phyloP scores from a whole-genome alignment of 305 asterid genomes.

The Coffea humblotiana region DNA sequence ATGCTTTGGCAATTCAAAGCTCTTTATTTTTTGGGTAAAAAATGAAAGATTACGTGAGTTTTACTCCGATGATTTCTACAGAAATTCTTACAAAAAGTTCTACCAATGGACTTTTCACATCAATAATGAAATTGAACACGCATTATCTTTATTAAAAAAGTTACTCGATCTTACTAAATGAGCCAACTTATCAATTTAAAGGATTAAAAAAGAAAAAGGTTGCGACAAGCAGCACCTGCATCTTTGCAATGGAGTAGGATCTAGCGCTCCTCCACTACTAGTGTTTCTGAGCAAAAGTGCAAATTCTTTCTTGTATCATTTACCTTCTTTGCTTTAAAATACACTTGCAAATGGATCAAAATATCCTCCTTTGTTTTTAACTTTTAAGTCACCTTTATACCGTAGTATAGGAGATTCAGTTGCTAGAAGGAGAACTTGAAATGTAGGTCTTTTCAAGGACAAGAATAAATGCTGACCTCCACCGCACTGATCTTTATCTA shows the following conservation, averaged over 20 bases:
- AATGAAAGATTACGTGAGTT: background rate
- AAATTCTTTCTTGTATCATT: background rate
- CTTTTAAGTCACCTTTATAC: background rate
- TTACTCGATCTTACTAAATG: too few relatives aligned
- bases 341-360: background rate
- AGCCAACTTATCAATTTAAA: too few relatives aligned
- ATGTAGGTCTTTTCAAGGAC: background rate
- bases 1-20: background rate
- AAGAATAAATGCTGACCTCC: background rate
- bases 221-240: background rate
- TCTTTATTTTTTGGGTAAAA: background rate
- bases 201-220: background rate
- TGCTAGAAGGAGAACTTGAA: background rate
- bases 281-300: background rate
- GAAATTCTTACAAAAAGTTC: too few relatives aligned
- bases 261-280: background rate
- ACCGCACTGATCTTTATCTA: background rate
- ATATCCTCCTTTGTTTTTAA: background rate
- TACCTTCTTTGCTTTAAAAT: background rate
- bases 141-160: too few relatives aligned
- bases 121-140: too few relatives aligned
- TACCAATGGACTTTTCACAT: too few relatives aligned
- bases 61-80: too few relatives aligned
- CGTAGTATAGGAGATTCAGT: background rate
- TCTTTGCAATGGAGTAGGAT: background rate